Base-by-base conservation (phyloP, 2,329 filamentous ascomycete species). In the Laburnicola sp. region DNA sequence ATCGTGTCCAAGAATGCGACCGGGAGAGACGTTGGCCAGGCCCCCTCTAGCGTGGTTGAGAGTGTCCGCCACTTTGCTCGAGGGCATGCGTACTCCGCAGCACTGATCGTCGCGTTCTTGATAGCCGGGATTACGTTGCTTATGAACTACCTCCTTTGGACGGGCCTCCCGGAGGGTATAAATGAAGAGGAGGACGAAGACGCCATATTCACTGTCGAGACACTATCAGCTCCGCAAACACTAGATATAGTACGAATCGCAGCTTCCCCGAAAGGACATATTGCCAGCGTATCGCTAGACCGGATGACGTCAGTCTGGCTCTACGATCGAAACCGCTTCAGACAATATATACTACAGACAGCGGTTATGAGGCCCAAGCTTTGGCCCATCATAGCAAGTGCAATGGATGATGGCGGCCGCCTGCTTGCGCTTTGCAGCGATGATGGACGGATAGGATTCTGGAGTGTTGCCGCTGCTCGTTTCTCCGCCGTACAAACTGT, bases 61-160 rank as follows among this genome's bases (percentile, higher is more conserved):
- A 80, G 81, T 2, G 51, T 80, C 11, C 71, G 70, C 9, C 71
- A 69, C 30, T 72, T 79, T 48, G 73, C 74, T 16, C 76, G 83
- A 9, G 86, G 88, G 59, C 88, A 92, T 65, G 88, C 92, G 59
- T 78, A 84, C 37, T 80, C 82, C 1, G 89, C 89, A 50, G 61
- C 86, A 4, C 74, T 89, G 5, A 81, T 83, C 9, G 75, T 89
- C 3, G 69, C 89, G 0, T 78, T 88, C 22, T 72, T 85, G 2
- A 76, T 87, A 11, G 84, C 84, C 6, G 82, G 82, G 16, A 81
- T 92, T 25, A 84, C 84, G 2, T 72, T 91, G 6, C 76, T 92
- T 6, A 89, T 89, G 76, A 89, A 86, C 56, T 89, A 88, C 61
- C 76, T 93, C 4, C 75, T 93, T 0, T 88, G 84, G 81, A 85